Evolutionary conservation across 2,329 filamentous ascomycete species (phyloP).

Genomic region (Fusarium sp.): DNA sequence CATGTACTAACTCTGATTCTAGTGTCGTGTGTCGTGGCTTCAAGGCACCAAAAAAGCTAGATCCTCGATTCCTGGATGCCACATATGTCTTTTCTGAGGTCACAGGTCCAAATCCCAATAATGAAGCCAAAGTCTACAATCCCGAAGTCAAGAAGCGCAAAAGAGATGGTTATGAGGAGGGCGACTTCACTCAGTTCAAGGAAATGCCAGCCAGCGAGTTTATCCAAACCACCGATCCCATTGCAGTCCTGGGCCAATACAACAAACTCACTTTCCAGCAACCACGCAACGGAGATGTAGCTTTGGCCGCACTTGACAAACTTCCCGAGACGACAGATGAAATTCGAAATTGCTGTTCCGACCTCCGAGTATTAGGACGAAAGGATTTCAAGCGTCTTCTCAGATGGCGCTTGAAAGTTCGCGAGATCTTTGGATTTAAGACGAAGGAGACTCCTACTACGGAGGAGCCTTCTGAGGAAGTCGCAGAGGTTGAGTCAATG

Average conservation of each 20-base stretch:
- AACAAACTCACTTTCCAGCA: conserved; percentile 89
- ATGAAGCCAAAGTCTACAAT: conserved; percentile 98
- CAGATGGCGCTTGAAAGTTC: conserved; percentile 87
- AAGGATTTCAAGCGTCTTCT: conserved; percentile 94
- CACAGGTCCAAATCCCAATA: conserved; percentile 86
- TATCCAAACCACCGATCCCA: conserved; percentile 92
- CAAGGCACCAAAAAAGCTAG: conserved; percentile 93
- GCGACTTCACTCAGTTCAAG: conserved; percentile 92
- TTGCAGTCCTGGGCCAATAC: conserved; percentile 86
- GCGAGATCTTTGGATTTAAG: conserved; percentile 89
- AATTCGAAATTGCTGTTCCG: conserved; percentile 79
- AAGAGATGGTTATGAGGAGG: conserved; percentile 97
- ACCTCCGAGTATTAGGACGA: conserved; percentile 89
- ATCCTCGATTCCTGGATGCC: conserved; percentile 91
- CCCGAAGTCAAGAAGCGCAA: conserved; percentile 98
- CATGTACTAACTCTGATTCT: no score
- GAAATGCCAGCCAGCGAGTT: conserved; percentile 90
- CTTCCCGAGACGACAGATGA: conserved; percentile 88
- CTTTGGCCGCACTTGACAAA: conserved; percentile 84
- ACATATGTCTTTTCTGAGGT: conserved; percentile 92
- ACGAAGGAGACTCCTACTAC: conserved; percentile 71
- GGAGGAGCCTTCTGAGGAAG: conserved; percentile 68
- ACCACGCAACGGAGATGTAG: conserved; percentile 82
- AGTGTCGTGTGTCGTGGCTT: conserved; percentile 90
- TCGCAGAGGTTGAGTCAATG: conserved; percentile 87